These are phyloP conservation scores for Zizania latifolia DNA, from an alignment of 176 grass and related monocot species.

Conservation along the genomic window DNA sequence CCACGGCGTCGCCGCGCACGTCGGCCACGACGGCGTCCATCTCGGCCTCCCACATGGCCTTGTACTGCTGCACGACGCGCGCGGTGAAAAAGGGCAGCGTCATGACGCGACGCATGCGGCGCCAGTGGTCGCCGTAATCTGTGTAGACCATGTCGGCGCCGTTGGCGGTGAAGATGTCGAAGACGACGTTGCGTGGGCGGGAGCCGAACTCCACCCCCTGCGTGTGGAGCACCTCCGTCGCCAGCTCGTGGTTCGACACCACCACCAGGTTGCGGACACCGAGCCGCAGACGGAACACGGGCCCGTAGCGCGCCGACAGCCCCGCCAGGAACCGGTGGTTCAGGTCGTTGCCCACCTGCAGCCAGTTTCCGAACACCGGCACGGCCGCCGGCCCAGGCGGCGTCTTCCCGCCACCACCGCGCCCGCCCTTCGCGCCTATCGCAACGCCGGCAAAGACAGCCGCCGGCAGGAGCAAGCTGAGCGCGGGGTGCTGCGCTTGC, in stretches of 20 bases:
- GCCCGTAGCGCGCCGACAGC: constrained; percentile 48
- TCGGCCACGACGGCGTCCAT: constrained; percentile 31
- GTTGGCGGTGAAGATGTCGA: constrained; percentile 85
- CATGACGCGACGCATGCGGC: constrained; percentile 91
- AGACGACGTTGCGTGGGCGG: constrained; percentile 78
- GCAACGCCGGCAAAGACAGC: background rate
- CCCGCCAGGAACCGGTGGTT: constrained; percentile 70
- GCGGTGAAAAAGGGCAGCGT: constrained; percentile 90
- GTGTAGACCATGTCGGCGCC: constrained; percentile 93
- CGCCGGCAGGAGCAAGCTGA: background rate
- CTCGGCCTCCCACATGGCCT: constrained; percentile 66
- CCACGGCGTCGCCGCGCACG: background rate
- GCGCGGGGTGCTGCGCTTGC: constrained; percentile 3
- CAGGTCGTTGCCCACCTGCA: constrained; percentile 83
- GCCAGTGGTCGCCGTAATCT: constrained; percentile 94
- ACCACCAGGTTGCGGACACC: constrained; percentile 84
- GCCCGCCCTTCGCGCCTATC: background rate
- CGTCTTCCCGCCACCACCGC: too few relatives aligned
- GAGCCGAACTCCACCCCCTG: constrained; percentile 96
- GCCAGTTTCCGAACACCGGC: constrained; percentile 78
- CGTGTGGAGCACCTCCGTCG: constrained; percentile 80
- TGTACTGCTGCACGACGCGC: constrained; percentile 60
- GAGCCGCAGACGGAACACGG: constrained; percentile 67
- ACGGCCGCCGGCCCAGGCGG: constrained; percentile 14
- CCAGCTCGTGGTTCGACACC: constrained; percentile 53